Evolutionary conservation across 768 basidiomycete species (phyloP).

Genomic region (Cyathus striatus): DNA sequence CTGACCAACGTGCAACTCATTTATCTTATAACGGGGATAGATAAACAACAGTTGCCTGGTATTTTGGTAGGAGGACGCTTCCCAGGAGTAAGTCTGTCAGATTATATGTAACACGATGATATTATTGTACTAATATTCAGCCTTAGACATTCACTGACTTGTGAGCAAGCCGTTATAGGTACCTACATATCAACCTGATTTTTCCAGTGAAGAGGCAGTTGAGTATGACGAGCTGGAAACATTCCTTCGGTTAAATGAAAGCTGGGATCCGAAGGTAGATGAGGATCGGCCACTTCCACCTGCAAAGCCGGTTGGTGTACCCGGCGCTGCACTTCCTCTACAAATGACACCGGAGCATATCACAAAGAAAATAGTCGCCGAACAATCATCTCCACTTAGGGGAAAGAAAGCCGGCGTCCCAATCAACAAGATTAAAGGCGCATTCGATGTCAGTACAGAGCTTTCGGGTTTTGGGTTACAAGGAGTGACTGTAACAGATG

Average conservation of each 20-base stretch:
- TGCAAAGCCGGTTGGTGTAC: conserved; percentile 69
- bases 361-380: conserved; percentile 49
- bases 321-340: conserved; percentile 68
- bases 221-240: conserved; percentile 67
- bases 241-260: conserved; percentile 71
- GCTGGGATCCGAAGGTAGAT: conserved; percentile 57
- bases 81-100: conserved; percentile 57
- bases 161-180: conserved; percentile 35
- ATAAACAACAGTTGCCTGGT: conserved; percentile 81
- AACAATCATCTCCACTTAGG: conserved; percentile 40
- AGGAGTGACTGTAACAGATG: conserved; percentile 72
- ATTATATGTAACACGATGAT: neutral
- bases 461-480: conserved; percentile 69
- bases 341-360: conserved; percentile 81
- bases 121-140: conserved; percentile 5
- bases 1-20: too few relatives aligned
- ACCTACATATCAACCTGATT: too few relatives aligned
- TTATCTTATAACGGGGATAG: too few relatives aligned
- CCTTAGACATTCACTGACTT: conserved; percentile 67
- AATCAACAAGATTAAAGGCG: conserved; percentile 50
- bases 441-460: conserved; percentile 64
- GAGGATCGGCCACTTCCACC: conserved; percentile 52
- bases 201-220: conserved; percentile 73
- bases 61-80: conserved; percentile 74
- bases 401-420: conserved; percentile 29